Percentiles rank a stretch among this genome's conserved stretches.
Conservation (phyloP, 345 rosid species). For the Pseudoturritis turrita region DNA sequence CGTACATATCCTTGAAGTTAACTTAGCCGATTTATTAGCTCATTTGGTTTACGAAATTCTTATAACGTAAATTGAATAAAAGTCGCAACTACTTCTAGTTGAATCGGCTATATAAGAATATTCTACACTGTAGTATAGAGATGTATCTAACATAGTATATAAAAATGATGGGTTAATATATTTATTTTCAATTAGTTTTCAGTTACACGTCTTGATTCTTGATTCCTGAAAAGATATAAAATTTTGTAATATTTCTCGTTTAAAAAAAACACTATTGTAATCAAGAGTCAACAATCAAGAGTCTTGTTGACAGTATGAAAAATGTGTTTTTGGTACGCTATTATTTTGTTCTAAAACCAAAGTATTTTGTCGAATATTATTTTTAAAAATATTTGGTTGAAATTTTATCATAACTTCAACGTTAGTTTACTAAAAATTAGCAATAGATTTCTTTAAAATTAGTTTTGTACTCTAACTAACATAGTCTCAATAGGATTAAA, state of each 20-base stretch:
- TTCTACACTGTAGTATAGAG: not conserved
- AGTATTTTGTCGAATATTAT: not conserved
- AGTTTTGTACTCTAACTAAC: not conserved
- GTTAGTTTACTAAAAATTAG: not conserved
- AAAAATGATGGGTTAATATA: not conserved
- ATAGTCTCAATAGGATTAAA: too few relatives aligned
- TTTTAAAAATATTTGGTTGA: too few relatives aligned
- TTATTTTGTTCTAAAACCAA: not conserved
- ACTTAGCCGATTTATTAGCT: not conserved
- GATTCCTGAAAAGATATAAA: not conserved
- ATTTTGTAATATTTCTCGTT: not conserved
- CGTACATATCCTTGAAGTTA: slow-evolving; percentile 4
- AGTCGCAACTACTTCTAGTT: slow-evolving; percentile 3
- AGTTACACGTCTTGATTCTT: not conserved
- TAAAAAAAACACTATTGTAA: not conserved
- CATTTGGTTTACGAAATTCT: not conserved
- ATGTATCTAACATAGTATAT: not conserved
- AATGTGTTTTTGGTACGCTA: not conserved
- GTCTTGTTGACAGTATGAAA: not conserved
- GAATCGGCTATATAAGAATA: not conserved
- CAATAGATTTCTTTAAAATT: not conserved
- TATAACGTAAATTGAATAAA: not conserved
- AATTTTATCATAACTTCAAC: not conserved
- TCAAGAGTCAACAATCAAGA: not conserved
- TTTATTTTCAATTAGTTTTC: not conserved